Base-by-base conservation (phyloP, 2,329 filamentous ascomycete species). In the Byssothecium circinans region DNA sequence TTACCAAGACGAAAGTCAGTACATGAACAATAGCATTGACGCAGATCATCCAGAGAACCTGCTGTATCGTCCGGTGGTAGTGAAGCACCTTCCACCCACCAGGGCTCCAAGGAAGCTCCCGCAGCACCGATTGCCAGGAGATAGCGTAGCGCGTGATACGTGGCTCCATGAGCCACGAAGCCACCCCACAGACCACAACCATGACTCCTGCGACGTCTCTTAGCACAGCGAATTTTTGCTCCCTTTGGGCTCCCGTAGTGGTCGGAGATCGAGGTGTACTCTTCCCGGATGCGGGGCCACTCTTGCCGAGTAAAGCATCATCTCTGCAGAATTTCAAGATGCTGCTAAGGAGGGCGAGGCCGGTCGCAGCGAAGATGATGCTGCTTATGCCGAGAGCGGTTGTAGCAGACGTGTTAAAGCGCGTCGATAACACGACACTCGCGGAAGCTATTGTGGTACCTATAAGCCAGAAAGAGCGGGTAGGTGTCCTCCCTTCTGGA, bases 341-440 rank as follows among this genome's bases (percentile, higher is more conserved):
- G n/a, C 59, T 53, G 42, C 75, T 71, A 29, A 77, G 62, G 37
- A 76, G 57, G 14, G 72, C 56, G n/a, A 76, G 59, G 10, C 73
- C 73, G 4, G 68, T 53, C 3, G 68, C 73, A 15, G 65, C 61
- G 39, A 75, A 70, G 10, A 76, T 58, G 19, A 69, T 68, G 53
- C 73, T 70, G 34, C 73, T 74, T 14, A 76, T 49, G 4, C 74
- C 74, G 7, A 77, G 65, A 4, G 70, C 68, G 14, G 68, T 58
- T 6, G 66, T 68, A 1, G 71, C 53, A 7, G 67, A 64, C 2
- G 68, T 63, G 20, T 62, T 64, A 34, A 64, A 70, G 22, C 62
- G 50, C 14, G 63, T 54, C 15, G 60, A 65, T n/a, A 74, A 60
- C 4, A 67, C 70, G 6, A 65, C 59, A 19, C 68, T 53, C 1